Conservation (phyloP, 345 rosid species). For the Draba incana region DNA sequence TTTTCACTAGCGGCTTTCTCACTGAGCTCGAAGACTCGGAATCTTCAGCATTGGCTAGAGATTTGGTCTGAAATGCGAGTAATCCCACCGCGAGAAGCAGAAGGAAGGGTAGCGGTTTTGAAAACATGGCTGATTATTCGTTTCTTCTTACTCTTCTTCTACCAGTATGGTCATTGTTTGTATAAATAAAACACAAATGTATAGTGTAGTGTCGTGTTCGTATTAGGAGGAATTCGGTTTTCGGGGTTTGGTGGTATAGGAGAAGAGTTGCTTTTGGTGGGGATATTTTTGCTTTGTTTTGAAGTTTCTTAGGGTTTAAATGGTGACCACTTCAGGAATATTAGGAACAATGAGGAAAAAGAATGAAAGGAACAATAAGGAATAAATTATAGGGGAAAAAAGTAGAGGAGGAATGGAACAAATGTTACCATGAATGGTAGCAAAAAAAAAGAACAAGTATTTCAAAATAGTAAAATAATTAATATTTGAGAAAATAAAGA, state of each 20-base stretch:
- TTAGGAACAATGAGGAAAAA: no score
- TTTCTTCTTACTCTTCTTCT: neutral
- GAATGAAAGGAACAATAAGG: no score
- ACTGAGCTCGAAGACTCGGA: slow-evolving; percentile 36
- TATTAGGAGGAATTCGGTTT: slow-evolving; percentile 53
- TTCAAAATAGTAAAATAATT: no score
- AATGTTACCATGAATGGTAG: no score
- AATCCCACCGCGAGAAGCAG: slow-evolving; percentile 33
- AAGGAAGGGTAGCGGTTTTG: slow-evolving; percentile 30
- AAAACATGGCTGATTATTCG: slow-evolving; percentile 40
- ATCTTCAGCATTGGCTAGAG: slow-evolving; percentile 32
- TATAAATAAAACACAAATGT: neutral
- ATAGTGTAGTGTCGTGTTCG: slow-evolving; percentile 33
- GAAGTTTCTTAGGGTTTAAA: slow-evolving; percentile 56
- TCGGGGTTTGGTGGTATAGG: slow-evolving; percentile 48
- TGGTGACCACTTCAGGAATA: no score
- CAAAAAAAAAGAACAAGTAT: no score
- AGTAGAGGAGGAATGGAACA: no score
- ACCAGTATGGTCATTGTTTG: slow-evolving; percentile 6
- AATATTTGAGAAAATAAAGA: no score
- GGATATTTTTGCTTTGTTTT: slow-evolving; percentile 47
- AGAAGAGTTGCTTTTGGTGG: slow-evolving; percentile 28
- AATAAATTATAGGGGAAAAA: no score
- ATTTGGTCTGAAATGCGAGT: slow-evolving; percentile 24
- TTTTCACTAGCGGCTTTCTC: slow-evolving; percentile 60